Conservation (phyloP, 2,329 filamentous ascomycete genomes). For the Septoria petroselini region DNA sequence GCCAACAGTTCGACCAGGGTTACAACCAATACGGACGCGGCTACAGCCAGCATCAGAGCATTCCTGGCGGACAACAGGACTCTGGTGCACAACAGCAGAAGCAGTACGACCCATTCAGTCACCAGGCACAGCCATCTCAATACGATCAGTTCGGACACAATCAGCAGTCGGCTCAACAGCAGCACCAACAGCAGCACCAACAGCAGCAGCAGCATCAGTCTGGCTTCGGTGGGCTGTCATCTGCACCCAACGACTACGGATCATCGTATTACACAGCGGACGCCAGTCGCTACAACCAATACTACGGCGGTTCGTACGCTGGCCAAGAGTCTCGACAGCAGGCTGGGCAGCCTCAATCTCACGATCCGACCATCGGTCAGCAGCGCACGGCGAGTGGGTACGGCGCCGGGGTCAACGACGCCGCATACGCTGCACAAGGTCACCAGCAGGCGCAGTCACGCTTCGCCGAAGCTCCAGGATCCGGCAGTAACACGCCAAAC, state of each 20-base stretch:
- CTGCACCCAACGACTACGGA: slow-evolving; percentile 74
- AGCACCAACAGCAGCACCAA: slow-evolving; percentile 52
- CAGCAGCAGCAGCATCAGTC: slow-evolving; percentile 58
- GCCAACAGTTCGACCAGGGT: slow-evolving; percentile 44
- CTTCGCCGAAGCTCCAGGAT: slow-evolving; percentile 74
- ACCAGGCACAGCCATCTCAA: slow-evolving; percentile 59
- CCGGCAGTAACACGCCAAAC: slow-evolving; percentile 87
- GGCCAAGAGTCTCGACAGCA: slow-evolving; percentile 43
- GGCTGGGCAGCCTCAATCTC: slow-evolving; percentile 47
- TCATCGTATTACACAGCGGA: slow-evolving; percentile 76
- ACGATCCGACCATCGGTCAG: slow-evolving; percentile 69
- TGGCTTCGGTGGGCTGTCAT: slow-evolving; percentile 65
- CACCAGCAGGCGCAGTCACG: slow-evolving; percentile 59
- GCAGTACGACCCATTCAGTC: slow-evolving; percentile 80
- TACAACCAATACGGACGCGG: slow-evolving; percentile 65
- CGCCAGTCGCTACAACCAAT: slow-evolving; percentile 68
- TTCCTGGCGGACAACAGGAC: slow-evolving; percentile 53
- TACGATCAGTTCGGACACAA: slow-evolving; percentile 50
- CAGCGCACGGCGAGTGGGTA: slow-evolving; percentile 78
- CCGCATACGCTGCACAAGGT: slow-evolving; percentile 38
- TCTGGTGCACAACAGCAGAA: slow-evolving; percentile 68
- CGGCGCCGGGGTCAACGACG: slow-evolving; percentile 57
- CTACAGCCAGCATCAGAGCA: slow-evolving; percentile 54
- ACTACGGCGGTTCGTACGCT: slow-evolving; percentile 56
- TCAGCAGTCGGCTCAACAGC: slow-evolving; percentile 51